Evolutionary conservation across 768 basidiomycete genomes (phyloP), one percentile per base, ranked within the genome.

Genomic region (Rhizopogon rudus): DNA sequence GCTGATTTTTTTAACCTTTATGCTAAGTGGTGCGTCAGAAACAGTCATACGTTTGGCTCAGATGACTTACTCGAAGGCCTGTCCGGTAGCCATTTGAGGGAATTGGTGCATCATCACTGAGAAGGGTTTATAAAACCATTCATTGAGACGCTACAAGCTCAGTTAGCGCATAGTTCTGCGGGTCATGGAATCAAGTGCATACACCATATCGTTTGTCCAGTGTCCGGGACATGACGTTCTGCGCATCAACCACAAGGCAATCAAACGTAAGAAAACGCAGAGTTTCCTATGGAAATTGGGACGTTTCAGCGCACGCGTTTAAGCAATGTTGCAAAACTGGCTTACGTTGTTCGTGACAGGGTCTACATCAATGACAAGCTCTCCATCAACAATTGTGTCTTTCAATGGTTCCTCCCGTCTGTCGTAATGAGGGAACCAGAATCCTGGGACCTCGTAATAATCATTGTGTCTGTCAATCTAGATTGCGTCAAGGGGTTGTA

Each of bases 381-480:
- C 97, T 39, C 92, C 97, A 64, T 99, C 97, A 17, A 98, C 71
- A 9, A 99, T 75, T 0, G 91, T 91, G 65, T 89, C 87, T 60
- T 81, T 77, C 40, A 97, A 77, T 3, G 88, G 86, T 17, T 73
- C 76, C 58, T 73, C 73, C 2, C 81, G 84, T 57, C 86, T 79
- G 61, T 89, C 90, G 63, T 88, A 86, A 64, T 95, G 91, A 22
- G 96, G 97, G 65, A 99, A 98, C 73, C 80, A 91, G 40, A 98
- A 76, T 2, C 91, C 92, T 13, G 72, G 64, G 7, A 93, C 71
- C 63, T 82, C 70, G 57, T 89, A 87, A 68, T 93, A 98, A 2
- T 77, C 72, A 65, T 98, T 95, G 67, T 95, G 93, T 55, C 97
- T 85, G 78, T 99, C 96, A 64, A 98, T 91, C 96, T 99, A 65